These are phyloP conservation scores for Citrullus mucosospermus DNA, from an alignment of 306 rosid species.

Conservation along the genomic window DNA sequence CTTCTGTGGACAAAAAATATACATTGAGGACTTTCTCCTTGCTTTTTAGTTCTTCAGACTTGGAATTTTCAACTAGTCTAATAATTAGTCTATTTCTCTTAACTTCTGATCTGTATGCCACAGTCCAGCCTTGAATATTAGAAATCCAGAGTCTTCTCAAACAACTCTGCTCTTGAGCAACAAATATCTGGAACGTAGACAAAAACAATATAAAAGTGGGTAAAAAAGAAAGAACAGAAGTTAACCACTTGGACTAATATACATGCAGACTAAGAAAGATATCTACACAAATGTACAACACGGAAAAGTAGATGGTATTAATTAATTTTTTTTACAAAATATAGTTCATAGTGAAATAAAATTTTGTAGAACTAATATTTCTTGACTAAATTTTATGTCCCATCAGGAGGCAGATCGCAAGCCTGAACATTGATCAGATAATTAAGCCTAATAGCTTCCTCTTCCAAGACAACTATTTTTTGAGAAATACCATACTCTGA, in stretches of 20 bases:
- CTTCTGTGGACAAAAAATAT: constrained; percentile 59
- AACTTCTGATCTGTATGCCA: constrained; percentile 51
- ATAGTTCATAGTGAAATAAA: background rate
- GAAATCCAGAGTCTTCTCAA: constrained; percentile 64
- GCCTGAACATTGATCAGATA: background rate
- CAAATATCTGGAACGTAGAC: constrained; percentile 56
- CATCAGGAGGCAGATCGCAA: background rate
- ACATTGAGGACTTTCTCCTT: constrained; percentile 61
- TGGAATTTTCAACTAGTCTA: constrained; percentile 38
- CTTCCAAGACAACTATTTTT: background rate
- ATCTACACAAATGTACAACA: background rate
- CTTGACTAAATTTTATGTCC: background rate
- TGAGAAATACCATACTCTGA: background rate
- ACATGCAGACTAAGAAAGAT: background rate
- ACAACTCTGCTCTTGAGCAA: constrained; percentile 81
- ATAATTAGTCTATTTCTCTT: constrained; percentile 69
- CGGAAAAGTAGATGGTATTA: background rate
- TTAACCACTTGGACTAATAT: background rate
- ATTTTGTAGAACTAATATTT: background rate
- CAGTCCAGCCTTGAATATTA: constrained; percentile 44
- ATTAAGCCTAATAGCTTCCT: background rate
- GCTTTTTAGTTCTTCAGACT: constrained; percentile 37
- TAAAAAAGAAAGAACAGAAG: background rate
- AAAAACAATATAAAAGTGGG: background rate
- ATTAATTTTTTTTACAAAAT: background rate